Evolutionary conservation across 805 yeast species (phyloP).

Genomic region (Pichia rugopelliculosa): DNA sequence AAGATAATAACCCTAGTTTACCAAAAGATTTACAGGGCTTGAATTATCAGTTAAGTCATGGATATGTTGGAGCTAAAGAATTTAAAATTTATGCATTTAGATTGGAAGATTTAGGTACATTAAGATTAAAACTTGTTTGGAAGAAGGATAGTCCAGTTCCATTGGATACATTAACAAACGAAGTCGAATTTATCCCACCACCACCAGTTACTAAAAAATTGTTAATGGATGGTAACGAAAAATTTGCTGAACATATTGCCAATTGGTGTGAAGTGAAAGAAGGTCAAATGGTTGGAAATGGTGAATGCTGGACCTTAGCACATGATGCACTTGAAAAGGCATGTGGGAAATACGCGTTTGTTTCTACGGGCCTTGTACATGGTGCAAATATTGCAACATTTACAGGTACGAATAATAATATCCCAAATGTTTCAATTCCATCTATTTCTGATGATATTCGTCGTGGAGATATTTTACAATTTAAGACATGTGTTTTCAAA

Average conservation of each 20-base stretch:
- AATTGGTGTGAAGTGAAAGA: conserved; percentile 44
- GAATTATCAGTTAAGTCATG: conserved; percentile 28
- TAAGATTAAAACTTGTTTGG: conserved; percentile 35
- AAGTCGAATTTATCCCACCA: conserved; percentile 33
- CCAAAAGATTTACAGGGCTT: conserved; percentile 35
- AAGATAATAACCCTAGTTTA: conserved; percentile 20
- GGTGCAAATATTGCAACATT: conserved; percentile 31
- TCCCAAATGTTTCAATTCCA: conserved; percentile 17
- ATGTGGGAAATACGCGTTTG: conserved; percentile 52
- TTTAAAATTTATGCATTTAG: conserved; percentile 32
- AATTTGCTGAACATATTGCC: conserved; percentile 47
- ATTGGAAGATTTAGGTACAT: conserved; percentile 36
- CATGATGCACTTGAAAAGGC: conserved; percentile 45
- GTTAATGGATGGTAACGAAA: conserved; percentile 29
- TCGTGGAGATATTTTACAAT: conserved; percentile 53
- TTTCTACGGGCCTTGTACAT: conserved; percentile 39
- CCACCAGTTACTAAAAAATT: conserved; percentile 33
- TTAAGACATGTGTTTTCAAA: conserved; percentile 33
- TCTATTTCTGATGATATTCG: conserved; percentile 34
- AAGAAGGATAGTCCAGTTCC: conserved; percentile 20
- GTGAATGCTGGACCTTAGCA: conserved; percentile 59
- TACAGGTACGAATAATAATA: conserved; percentile 11
- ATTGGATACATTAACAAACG: conserved; percentile 22
- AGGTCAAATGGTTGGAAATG: conserved; percentile 44
- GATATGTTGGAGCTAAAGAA: conserved; percentile 22